These are phyloP conservation scores for Aquanectria penicillioides DNA, from an alignment of 2,329 filamentous ascomycete species.

Conservation along the genomic window DNA sequence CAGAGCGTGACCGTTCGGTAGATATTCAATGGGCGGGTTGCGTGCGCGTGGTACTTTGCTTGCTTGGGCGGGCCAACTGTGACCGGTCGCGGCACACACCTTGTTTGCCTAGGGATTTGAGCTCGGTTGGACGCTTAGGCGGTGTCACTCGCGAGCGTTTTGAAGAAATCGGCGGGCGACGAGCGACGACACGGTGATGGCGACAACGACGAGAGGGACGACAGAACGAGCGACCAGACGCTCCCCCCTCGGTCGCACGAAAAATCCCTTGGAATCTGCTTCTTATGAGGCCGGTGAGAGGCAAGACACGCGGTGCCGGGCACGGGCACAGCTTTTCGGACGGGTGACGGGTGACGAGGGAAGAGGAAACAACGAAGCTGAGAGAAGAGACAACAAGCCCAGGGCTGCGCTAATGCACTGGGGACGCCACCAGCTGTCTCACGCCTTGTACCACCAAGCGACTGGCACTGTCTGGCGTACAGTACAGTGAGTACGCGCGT, in stretches of 20 bases:
- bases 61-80: constrained; percentile 10
- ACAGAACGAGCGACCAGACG: constrained; percentile 11
- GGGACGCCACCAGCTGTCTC: constrained; percentile 25
- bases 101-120: too few species aligned
- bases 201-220: not conserved
- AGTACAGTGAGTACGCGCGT: too few species aligned
- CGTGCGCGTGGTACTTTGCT: constrained; percentile 17
- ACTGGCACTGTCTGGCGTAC: constrained; percentile 33
- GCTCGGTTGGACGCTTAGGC: too few species aligned
- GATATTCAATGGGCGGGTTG: constrained; percentile 30
- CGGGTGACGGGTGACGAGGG: constrained; percentile 27
- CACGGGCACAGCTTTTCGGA: constrained; percentile 36
- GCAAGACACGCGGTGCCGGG: constrained; percentile 40
- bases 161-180: constrained; percentile 1
- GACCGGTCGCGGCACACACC: constrained; percentile 17
- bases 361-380: constrained; percentile 41
- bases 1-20: constrained; percentile 32
- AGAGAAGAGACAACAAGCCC: constrained; percentile 43
- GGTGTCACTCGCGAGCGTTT: not conserved
- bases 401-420: constrained; percentile 34
- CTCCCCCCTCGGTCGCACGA: constrained; percentile 3
- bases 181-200: constrained; percentile 6
- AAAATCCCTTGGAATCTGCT: constrained; percentile 38
- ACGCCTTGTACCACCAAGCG: constrained; percentile 31
- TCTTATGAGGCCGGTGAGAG: constrained; percentile 44